Conservation (phyloP, 306 rosid genomes). For the Vicia villosa region DNA sequence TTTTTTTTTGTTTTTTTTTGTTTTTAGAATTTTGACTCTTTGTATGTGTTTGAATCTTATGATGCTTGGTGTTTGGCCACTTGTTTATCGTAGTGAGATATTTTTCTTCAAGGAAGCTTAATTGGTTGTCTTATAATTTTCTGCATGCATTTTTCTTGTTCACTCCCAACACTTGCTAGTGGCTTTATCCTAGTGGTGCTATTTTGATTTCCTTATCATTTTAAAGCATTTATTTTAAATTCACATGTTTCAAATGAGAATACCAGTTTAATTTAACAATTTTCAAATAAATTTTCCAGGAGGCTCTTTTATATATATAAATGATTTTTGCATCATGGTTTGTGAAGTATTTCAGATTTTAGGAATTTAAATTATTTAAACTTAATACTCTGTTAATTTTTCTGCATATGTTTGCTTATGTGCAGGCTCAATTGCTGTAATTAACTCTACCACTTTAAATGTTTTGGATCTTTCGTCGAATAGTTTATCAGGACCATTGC, state of each 20-base stretch:
- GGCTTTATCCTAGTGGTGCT: not conserved
- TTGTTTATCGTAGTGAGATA: slow-evolving; percentile 3
- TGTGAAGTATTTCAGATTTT: slow-evolving; percentile 23
- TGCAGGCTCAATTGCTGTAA: slow-evolving; percentile 73
- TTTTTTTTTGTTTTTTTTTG: not conserved
- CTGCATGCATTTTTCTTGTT: not conserved
- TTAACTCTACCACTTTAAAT: slow-evolving; percentile 71
- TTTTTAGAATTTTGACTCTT: not conserved
- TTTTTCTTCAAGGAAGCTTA: slow-evolving; percentile 21
- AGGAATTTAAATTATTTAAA: slow-evolving; percentile 11
- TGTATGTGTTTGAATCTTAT: slow-evolving; percentile 4
- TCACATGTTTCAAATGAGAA: slow-evolving; percentile 11
- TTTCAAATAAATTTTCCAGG: not conserved
- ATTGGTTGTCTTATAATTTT: not conserved
- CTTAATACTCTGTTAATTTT: slow-evolving; percentile 24
- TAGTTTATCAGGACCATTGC: slow-evolving; percentile 75
- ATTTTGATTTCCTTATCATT: slow-evolving; percentile 3
- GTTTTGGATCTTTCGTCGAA: slow-evolving; percentile 78
- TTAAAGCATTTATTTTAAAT: slow-evolving; percentile 11
- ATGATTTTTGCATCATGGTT: slow-evolving; percentile 23
- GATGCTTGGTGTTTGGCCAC: slow-evolving; percentile 2
- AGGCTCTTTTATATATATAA: slow-evolving; percentile 26
- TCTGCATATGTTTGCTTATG: slow-evolving; percentile 34
- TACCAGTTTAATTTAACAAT: slow-evolving; percentile 29
- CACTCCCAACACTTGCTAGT: not conserved